Conservation (phyloP, 1,284 basidiomycete genomes). For the Tilletia caries region DNA sequence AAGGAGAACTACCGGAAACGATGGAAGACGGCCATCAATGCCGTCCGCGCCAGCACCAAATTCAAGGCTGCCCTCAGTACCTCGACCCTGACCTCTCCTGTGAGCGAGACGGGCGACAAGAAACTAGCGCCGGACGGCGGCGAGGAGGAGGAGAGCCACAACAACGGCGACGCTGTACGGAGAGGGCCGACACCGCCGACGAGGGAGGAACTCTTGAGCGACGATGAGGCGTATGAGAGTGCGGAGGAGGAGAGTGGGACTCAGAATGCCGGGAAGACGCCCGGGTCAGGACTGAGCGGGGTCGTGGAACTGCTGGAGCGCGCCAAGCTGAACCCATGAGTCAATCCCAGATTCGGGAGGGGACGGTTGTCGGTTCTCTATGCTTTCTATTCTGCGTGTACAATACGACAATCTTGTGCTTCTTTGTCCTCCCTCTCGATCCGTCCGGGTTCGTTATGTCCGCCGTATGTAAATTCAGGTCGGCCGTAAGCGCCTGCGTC, state of each 20-base stretch:
- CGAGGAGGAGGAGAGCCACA: too few species aligned
- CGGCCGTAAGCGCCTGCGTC: too few species aligned
- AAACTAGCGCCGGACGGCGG: too few species aligned
- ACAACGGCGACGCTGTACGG: background rate
- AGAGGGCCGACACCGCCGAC: constrained; percentile 2
- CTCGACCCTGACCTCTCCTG: background rate
- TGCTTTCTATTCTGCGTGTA: too few species aligned
- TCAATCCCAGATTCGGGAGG: too few species aligned
- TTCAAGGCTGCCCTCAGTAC: constrained; percentile 28
- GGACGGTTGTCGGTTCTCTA: too few species aligned
- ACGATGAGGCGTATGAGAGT: constrained; percentile 1
- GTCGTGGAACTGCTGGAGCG: background rate
- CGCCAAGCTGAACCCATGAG: background rate
- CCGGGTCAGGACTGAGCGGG: background rate
- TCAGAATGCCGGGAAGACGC: background rate
- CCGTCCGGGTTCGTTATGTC: too few species aligned
- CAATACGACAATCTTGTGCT: too few species aligned
- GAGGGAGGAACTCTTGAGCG: constrained; percentile 1
- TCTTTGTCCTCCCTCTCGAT: too few species aligned
- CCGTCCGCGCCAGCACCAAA: constrained; percentile 49
- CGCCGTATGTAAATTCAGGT: too few species aligned
- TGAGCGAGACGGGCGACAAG: background rate
- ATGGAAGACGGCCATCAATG: constrained; percentile 51
- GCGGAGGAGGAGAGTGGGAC: background rate
- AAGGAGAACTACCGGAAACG: constrained; percentile 51